Conservation (phyloP, 768 basidiomycete genomes). For the Kondoa malvinella region DNA sequence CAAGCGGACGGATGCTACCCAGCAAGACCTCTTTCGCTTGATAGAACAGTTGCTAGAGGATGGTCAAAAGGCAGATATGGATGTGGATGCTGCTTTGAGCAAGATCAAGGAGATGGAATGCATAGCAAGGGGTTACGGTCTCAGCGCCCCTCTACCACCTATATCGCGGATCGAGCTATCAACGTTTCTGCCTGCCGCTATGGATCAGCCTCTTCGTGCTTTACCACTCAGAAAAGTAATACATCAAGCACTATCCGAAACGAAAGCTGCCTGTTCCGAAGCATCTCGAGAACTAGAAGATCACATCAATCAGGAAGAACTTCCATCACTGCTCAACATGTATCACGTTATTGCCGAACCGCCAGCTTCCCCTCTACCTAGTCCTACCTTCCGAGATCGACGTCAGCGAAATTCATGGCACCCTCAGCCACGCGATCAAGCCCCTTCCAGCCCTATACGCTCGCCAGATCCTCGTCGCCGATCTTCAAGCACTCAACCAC, state of each 20-base stretch:
- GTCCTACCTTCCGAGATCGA: neutral
- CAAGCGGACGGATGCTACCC: neutral
- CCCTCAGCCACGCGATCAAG: neutral
- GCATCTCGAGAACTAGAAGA: neutral
- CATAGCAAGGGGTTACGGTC: neutral
- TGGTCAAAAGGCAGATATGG: neutral
- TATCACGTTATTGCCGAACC: neutral
- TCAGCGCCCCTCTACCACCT: neutral
- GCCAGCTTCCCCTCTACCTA: neutral
- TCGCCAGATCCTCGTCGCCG: neutral
- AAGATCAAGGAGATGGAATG: neutral
- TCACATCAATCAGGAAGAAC: neutral
- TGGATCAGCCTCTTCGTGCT: neutral
- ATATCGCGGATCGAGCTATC: neutral
- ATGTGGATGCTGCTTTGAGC: neutral
- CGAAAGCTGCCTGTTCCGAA: neutral
- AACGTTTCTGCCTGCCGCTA: neutral
- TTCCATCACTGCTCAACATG: neutral
- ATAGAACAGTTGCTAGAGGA: neutral
- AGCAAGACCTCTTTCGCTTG: neutral
- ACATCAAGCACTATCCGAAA: neutral
- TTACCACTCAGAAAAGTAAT: neutral
- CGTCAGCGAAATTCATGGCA: neutral
- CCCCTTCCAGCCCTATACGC: neutral
- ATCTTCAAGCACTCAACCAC: neutral